Base-by-base conservation (phyloP, 345 rosid species). In the Noccaea caerulescens region DNA sequence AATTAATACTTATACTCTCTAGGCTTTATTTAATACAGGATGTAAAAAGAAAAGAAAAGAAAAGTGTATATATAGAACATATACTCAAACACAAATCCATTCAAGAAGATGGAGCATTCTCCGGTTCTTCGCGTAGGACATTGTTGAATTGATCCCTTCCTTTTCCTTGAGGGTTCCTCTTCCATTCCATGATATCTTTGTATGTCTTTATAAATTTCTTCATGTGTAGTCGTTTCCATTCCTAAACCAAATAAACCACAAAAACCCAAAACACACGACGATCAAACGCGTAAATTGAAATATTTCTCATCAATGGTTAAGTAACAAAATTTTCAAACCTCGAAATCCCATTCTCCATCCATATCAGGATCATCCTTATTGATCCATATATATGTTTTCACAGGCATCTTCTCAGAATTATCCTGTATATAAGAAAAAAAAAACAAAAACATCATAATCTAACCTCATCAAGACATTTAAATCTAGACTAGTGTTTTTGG, bases 271-370 rank as follows among this genome's bases (percentile, higher is more conserved):
- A 36, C 60, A 34, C 3, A 64, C 42, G 1, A 14, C 7, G 59
- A 55, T 55, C 41, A 39, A 41, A 55, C 41, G 58, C 3, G 1
- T 6, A 1, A 18, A 52, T 53, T 10, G 7, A 43, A 58, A 16
- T 18, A 32, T 9, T 25, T 20, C 58, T 49, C 12, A 60, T 12
- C 16, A 23, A 12, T 34, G 18, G 3, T 20, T n/a, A 8, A 30
- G 7, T 12, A 3, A 64, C 10, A 64, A 36, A 20, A 30, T 23
- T 4, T 1, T 11, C 66, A 27, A 16, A 93, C 96, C 96, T 91
- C 88, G 27, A 93, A 89, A 80, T 89, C 81, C 97, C 98, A 91
- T 6, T 89, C 90, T 34, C 98, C 98, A 58, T 54, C 81, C 77
- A 93, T 77, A 76, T 85, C 73, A 8, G 91, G 89, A 80, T 93